Evolutionary conservation across 176 grass and related monocot genomes (phyloP).

Genomic region (Elymus sibiricus): DNA sequence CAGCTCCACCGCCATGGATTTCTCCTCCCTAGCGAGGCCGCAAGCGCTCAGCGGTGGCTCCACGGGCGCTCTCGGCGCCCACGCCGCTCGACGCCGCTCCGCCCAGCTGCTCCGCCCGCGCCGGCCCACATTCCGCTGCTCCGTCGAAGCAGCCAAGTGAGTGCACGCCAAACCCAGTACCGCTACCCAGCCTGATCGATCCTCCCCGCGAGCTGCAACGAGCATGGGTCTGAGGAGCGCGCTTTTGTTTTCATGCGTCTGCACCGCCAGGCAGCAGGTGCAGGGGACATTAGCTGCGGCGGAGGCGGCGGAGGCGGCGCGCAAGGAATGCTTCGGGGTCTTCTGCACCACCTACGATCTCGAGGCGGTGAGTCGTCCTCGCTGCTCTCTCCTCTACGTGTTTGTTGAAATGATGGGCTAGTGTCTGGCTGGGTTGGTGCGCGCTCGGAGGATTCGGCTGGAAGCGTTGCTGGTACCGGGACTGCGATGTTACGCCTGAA

Average conservation of each 20-base stretch:
- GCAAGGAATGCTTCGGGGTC: constrained; percentile 66
- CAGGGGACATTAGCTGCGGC: constrained; percentile 23
- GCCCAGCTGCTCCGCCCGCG: constrained; percentile 16
- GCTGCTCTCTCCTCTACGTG: neutral
- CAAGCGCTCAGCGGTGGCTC: neutral
- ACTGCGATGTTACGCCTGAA: neutral
- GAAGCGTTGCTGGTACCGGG: neutral
- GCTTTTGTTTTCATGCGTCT: neutral
- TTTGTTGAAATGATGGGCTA: constrained; percentile 24
- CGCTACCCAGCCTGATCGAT: neutral
- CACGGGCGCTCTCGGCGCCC: neutral
- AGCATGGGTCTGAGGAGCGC: neutral
- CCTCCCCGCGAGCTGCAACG: neutral
- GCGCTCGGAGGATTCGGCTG: neutral
- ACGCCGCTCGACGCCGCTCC: constrained; percentile 9
- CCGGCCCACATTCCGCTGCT: constrained; percentile 48
- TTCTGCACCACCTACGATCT: constrained; percentile 95
- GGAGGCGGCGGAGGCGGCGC: constrained; percentile 34
- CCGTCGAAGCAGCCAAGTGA: constrained; percentile 57
- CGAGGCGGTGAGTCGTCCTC: constrained; percentile 49
- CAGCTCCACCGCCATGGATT: neutral
- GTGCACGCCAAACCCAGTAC: neutral
- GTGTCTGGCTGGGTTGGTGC: neutral
- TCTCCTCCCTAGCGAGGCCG: constrained; percentile 14
- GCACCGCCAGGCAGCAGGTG: constrained; percentile 18